Evolutionary conservation across 345 rosid species (phyloP).

Genomic region (Ricinus communis): DNA sequence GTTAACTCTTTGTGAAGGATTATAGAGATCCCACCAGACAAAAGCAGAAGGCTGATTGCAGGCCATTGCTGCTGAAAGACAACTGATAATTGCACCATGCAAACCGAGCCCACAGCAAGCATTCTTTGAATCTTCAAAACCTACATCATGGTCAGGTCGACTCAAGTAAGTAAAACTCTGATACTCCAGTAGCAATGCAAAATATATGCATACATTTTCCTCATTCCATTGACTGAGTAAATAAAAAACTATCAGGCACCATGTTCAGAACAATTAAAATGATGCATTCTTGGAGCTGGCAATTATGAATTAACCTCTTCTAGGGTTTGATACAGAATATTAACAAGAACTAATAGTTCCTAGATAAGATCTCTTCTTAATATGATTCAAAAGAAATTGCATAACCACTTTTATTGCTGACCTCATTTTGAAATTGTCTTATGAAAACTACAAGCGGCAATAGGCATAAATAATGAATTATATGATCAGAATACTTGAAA

Average conservation of each 20-base stretch:
- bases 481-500: too few relatives aligned
- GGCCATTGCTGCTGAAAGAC: slow-evolving; percentile 52
- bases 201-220: background rate
- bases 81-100: slow-evolving; percentile 47
- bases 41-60: slow-evolving; percentile 42
- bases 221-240: background rate
- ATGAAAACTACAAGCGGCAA: too few relatives aligned
- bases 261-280: too few relatives aligned
- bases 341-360: too few relatives aligned
- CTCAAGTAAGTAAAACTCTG: background rate
- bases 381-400: too few relatives aligned
- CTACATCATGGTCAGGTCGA: slow-evolving; percentile 33
- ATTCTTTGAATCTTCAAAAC: slow-evolving; percentile 39
- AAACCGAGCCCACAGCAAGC: slow-evolving; percentile 63
- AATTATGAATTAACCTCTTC: too few relatives aligned
- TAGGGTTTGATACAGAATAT: too few relatives aligned
- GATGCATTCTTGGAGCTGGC: too few relatives aligned
- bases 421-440: too few relatives aligned
- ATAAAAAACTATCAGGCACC: background rate
- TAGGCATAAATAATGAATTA: too few relatives aligned
- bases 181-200: background rate
- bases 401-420: too few relatives aligned
- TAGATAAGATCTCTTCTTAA: too few relatives aligned
- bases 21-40: slow-evolving; percentile 78
- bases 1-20: slow-evolving; percentile 52